Evolutionary conservation across 495 filamentous ascomycete species (phyloP), one percentile per base, ranked within the genome.

Genomic region (Lasiosphaeriaceae sp.): DNA sequence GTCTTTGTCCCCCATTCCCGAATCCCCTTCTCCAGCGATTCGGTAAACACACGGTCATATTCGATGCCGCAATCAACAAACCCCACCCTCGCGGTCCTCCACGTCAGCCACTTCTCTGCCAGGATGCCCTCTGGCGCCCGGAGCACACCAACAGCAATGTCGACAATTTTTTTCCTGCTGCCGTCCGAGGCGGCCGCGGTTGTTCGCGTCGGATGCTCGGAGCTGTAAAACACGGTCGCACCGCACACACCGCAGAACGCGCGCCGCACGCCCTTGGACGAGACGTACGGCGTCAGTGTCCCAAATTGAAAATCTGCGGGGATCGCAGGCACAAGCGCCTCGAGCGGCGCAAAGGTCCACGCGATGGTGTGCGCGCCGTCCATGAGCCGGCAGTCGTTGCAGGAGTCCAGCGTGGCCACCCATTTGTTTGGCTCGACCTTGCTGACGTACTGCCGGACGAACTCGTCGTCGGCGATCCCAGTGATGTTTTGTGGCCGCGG

Each of bases 161-260:
- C 77, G 1, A 85, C 68, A 11, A 84, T 65, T 12, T 67, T 61
- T 16, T 50, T 45, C 26, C 46, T 26, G 22, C 58, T 66, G 8
- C 29, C 45, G 12, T 31, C 46, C 26, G 20, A 48, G 22, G 22
- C 19, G 48, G 23, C 63, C 29, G 11, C 58, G 51, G 2, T 52
- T 3, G n/a, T 52, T 3, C 11, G 12, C 37, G 29, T n/a, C 35
- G 8, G 4, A 9, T 31, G 26, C 26, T 31, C 55, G 43, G 20
- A 19, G 9, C 54, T 37, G 34, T 58, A 67, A 41, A 89, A 86
- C 3, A 84, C 78, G 0, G 75, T 85, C 0, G 86, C 85, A 0
- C 86, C 86, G 61, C 87, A 90, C 1, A 48, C 59, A 0, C 69
- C 66, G 60, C 87, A 90, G 64, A 89, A 89, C 46, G 81, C 77